phyloP scores from a whole-genome alignment of 139 green algal genomes.

The Chlamydomonas incerta region DNA sequence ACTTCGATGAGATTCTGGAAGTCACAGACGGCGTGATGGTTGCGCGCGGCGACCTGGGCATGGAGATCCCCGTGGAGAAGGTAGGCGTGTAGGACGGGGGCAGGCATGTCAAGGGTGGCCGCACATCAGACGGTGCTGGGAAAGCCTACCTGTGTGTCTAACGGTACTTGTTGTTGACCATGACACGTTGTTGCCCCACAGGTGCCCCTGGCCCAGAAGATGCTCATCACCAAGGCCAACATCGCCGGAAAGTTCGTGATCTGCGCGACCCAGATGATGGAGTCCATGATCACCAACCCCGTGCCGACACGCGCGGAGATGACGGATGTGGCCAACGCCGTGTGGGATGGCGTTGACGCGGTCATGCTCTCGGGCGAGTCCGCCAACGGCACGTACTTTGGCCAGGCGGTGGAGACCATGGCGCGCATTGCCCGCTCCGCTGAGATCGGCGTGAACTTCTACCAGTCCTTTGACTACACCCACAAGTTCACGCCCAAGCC shows the following conservation, averaged over 20 bases:
- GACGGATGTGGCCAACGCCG: conserved; percentile 91
- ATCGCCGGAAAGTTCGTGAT: conserved; percentile 74
- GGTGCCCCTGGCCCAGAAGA: conserved; percentile 73
- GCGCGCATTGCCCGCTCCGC: conserved; percentile 63
- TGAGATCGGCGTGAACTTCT: conserved; percentile 73
- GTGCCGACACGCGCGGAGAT: conserved; percentile 86
- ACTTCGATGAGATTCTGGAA: conserved; percentile 75
- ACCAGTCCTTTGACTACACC: conserved; percentile 73
- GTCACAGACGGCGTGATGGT: conserved; percentile 81
- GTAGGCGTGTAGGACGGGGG: neutral
- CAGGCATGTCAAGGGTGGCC: too few species aligned
- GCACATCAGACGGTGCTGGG: too few species aligned
- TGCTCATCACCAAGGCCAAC: conserved; percentile 78
- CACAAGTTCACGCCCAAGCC: conserved; percentile 76
- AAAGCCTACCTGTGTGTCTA: too few species aligned
- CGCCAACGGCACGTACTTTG: conserved; percentile 64
- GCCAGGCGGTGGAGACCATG: conserved; percentile 66
- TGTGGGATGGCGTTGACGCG: conserved; percentile 86
- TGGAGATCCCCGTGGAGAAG: conserved; percentile 68
- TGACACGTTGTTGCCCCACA: neutral
- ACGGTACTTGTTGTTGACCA: neutral
- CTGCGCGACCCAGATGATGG: conserved; percentile 75
- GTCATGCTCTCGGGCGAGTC: conserved; percentile 73
- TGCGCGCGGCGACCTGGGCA: conserved; percentile 75
- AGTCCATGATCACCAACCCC: conserved; percentile 73